Percentiles rank a stretch among this genome's conserved stretches.
Conservation (phyloP, 2,329 filamentous ascomycete genomes). For the Fusarium humuli region DNA sequence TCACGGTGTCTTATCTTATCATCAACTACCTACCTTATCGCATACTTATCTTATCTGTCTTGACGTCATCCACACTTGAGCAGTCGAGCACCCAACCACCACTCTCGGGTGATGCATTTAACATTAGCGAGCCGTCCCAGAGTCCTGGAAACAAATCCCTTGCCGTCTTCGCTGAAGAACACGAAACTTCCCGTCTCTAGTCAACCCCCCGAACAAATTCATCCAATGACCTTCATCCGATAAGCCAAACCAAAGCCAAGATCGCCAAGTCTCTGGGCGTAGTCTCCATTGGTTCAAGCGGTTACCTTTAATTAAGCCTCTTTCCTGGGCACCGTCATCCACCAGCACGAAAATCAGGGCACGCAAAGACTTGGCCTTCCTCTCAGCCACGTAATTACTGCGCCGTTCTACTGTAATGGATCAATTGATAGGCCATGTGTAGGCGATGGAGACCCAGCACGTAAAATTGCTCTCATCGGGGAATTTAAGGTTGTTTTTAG, state of each 20-base stretch:
- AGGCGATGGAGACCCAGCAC: neutral
- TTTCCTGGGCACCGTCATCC: slow-evolving; percentile 27
- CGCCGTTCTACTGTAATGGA: neutral
- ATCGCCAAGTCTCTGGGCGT: slow-evolving; percentile 14
- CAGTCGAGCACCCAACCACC: neutral
- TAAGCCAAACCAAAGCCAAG: slow-evolving; percentile 10
- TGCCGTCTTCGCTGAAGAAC: neutral
- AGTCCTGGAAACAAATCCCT: neutral
- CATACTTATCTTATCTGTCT: neutral
- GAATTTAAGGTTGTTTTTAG: slow-evolving; percentile 9
- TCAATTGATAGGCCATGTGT: neutral
- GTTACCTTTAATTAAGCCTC: slow-evolving; percentile 19
- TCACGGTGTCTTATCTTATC: neutral
- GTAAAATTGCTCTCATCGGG: neutral
- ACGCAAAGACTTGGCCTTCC: slow-evolving; percentile 5
- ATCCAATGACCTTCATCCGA: neutral
- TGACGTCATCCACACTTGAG: neutral
- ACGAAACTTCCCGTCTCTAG: neutral
- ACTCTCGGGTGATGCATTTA: too few relatives aligned
- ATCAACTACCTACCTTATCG: too few relatives aligned
- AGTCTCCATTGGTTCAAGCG: slow-evolving; percentile 1
- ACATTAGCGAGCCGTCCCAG: neutral
- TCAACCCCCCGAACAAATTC: neutral
- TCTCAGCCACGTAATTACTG: neutral
- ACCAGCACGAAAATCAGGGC: slow-evolving; percentile 9